These are phyloP conservation scores for Globisporangium canariense DNA, from an alignment of 352 stramenopile species.

Conservation along the genomic window DNA sequence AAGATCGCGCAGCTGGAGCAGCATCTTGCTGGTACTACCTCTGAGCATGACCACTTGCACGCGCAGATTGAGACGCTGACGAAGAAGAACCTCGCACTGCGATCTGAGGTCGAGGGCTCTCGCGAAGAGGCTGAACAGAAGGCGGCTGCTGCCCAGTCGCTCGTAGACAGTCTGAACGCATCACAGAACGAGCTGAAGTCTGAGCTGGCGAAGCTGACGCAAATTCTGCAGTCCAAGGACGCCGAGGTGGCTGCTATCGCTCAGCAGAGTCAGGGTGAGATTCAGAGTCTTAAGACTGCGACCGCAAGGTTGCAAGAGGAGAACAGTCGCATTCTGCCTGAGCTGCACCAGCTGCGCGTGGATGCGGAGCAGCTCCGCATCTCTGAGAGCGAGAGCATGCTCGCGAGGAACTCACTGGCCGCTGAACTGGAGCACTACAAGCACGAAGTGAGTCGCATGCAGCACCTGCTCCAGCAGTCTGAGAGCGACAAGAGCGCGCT, in stretches of 20 bases:
- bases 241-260: constrained; percentile 1
- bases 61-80: constrained; percentile 56
- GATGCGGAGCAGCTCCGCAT: constrained; percentile 25
- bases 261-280: constrained; percentile 11
- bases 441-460: constrained; percentile 26
- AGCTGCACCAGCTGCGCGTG: constrained; percentile 32
- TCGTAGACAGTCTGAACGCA: constrained; percentile 10
- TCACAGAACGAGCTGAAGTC: constrained; percentile 14
- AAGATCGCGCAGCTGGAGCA: constrained; percentile 43
- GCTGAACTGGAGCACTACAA: constrained; percentile 28
- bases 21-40: constrained; percentile 33
- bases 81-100: constrained; percentile 57
- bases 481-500: constrained; percentile 43
- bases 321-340: constrained; percentile 26
- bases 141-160: constrained; percentile 9
- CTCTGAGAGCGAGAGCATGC: constrained; percentile 10
- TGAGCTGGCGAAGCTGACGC: constrained; percentile 5
- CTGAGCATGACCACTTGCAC: constrained; percentile 34
- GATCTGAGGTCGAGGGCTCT: constrained; percentile 38
- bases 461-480: constrained; percentile 33
- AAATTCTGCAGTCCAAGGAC: constrained; percentile 12
- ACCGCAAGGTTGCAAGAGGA: constrained; percentile 21
- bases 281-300: constrained; percentile 4
- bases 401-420: constrained; percentile 20
- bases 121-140: constrained; percentile 19